Evolutionary conservation across 257 asterid species (phyloP).

Genomic region (Solanum pennellii): DNA sequence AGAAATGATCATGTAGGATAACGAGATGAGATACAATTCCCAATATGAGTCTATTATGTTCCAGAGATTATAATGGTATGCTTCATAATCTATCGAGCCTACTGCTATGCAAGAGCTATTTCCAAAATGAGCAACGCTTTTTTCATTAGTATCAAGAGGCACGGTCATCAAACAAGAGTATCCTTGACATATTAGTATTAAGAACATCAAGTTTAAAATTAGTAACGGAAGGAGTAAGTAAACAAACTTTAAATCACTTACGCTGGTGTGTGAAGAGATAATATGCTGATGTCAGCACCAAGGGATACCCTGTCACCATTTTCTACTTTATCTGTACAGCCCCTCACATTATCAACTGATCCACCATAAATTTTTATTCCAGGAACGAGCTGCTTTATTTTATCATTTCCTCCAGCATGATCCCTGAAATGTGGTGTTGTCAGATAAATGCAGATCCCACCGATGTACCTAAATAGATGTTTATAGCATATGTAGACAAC

Average conservation of each 20-base stretch:
- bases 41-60: not conserved
- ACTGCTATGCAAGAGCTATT: not conserved
- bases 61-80: not conserved
- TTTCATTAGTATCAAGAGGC: not conserved
- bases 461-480: not conserved
- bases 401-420: slow-evolving; percentile 97
- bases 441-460: not conserved
- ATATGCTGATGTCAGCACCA: slow-evolving; percentile 50
- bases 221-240: not conserved
- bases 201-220: not conserved
- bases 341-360: slow-evolving; percentile 70
- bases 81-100: not conserved
- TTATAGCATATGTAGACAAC: not conserved
- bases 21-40: not conserved
- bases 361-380: slow-evolving; percentile 76
- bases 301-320: slow-evolving; percentile 73
- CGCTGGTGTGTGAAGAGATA: slow-evolving; percentile 88
- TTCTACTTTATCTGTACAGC: slow-evolving; percentile 70
- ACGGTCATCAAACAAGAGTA: not conserved
- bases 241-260: slow-evolving; percentile 5
- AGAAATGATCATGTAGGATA: not conserved
- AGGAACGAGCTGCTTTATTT: slow-evolving; percentile 70
- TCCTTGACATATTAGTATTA: not conserved
- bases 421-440: slow-evolving; percentile 40
- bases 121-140: not conserved